Percentiles rank a stretch among this genome's conserved stretches.
Evolutionary conservation across 2,329 filamentous ascomycete species (phyloP).

Genomic region (Cryphonectria naterciae): DNA sequence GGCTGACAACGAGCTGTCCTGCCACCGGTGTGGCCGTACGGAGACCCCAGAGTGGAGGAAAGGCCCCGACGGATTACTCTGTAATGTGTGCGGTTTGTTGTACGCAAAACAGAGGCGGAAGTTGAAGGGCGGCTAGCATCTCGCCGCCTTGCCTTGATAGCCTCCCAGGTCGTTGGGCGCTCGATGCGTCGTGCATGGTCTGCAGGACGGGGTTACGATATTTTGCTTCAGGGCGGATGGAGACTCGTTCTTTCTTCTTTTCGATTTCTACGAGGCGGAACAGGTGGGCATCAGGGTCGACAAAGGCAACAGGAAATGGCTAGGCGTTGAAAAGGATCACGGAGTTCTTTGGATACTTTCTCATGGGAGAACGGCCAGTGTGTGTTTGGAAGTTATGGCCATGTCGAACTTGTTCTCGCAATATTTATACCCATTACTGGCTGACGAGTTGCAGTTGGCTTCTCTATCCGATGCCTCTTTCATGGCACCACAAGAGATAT

Average conservation of each 20-base stretch:
- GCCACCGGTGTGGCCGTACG: constrained; percentile 27
- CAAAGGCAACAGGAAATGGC: constrained; percentile 3
- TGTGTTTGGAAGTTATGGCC: background rate
- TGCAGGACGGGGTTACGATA: background rate
- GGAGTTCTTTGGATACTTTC: background rate
- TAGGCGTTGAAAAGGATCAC: constrained; percentile 11
- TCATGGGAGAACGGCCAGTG: background rate
- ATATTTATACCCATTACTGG: constrained; percentile 7
- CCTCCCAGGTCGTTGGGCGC: background rate
- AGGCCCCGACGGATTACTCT: constrained; percentile 29
- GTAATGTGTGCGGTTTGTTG: constrained; percentile 29
- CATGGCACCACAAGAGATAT: background rate
- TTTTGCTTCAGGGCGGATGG: background rate
- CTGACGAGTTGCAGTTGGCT: background rate
- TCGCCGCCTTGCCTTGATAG: background rate
- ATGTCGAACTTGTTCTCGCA: background rate
- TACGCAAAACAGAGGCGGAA: constrained; percentile 27
- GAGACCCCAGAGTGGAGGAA: constrained; percentile 31
- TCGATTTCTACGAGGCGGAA: background rate
- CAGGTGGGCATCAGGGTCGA: background rate
- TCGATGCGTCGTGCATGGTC: background rate
- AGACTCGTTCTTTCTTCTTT: background rate
- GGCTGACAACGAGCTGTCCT: constrained; percentile 11
- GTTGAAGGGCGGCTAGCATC: constrained; percentile 11
- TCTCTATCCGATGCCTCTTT: background rate